phyloP scores from a whole-genome alignment of 257 asterid genomes.

The Anisodus tanguticus region DNA sequence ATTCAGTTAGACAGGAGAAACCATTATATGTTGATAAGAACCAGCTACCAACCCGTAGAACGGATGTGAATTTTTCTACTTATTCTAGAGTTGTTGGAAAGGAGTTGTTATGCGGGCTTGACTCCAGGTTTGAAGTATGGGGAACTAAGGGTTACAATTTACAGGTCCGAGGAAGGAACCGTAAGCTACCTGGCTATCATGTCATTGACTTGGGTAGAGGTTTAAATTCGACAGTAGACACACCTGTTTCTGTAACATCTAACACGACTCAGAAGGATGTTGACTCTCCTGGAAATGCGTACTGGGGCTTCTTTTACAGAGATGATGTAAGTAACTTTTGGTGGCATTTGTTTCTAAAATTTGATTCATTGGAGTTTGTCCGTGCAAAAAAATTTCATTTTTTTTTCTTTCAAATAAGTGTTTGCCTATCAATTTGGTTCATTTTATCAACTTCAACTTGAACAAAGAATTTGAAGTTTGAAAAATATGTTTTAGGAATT shows the following conservation, averaged over 20 bases:
- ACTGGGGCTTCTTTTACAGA: conserved; percentile 45
- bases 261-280: conserved; percentile 43
- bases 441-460: too few relatives aligned
- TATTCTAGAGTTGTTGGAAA: conserved; percentile 74
- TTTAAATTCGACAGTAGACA: conserved; percentile 55
- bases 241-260: conserved; percentile 36
- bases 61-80: conserved; percentile 81
- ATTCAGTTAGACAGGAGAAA: conserved; percentile 62
- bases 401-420: too few relatives aligned
- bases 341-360: neutral
- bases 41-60: conserved; percentile 87
- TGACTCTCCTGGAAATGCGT: conserved; percentile 51
- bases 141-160: conserved; percentile 78
- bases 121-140: conserved; percentile 91
- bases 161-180: conserved; percentile 67
- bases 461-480: too few relatives aligned
- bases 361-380: neutral
- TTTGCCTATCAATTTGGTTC: too few relatives aligned
- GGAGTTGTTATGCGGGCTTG: conserved; percentile 72
- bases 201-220: conserved; percentile 54
- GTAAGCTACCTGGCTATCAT: conserved; percentile 65
- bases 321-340: conserved; percentile 67
- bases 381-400: too few relatives aligned
- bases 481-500: too few relatives aligned
- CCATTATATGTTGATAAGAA: conserved; percentile 62